phyloP scores from a whole-genome alignment of 2,329 filamentous ascomycete genomes.

The Passalora sequoiae region DNA sequence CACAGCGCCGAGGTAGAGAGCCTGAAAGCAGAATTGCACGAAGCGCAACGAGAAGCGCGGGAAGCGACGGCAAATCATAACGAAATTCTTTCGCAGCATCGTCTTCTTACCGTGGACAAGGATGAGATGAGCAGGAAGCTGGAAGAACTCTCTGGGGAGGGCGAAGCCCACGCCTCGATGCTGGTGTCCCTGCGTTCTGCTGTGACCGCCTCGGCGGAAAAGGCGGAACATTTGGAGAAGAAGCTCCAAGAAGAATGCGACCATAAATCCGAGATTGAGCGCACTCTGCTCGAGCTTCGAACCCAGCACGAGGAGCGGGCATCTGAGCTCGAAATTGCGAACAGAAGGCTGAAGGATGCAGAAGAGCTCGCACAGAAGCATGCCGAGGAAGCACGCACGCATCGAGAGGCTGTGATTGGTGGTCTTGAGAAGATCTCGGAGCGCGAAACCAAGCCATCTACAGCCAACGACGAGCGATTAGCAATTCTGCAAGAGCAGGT shows the following conservation, averaged over 20 bases:
- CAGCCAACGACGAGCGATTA: constrained; percentile 60
- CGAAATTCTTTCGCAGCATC: constrained; percentile 68
- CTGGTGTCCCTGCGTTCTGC: constrained; percentile 73
- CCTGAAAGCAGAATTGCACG: constrained; percentile 77
- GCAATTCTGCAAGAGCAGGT: constrained; percentile 73
- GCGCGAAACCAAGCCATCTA: constrained; percentile 48
- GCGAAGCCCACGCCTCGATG: constrained; percentile 64
- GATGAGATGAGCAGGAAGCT: constrained; percentile 67
- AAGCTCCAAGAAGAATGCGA: constrained; percentile 77
- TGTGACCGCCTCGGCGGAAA: constrained; percentile 71
- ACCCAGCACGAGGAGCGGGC: constrained; percentile 76
- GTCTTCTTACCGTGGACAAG: constrained; percentile 81
- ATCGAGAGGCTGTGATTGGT: constrained; percentile 74
- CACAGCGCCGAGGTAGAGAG: constrained; percentile 80
- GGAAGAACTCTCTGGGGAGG: constrained; percentile 60
- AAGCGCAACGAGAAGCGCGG: constrained; percentile 68
- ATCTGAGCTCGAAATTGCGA: constrained; percentile 68
- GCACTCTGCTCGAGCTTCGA: constrained; percentile 69
- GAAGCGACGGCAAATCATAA: constrained; percentile 74
- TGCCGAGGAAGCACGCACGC: constrained; percentile 78
- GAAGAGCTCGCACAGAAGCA: constrained; percentile 86
- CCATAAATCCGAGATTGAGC: constrained; percentile 69
- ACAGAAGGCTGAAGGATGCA: constrained; percentile 71
- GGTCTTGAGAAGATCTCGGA: constrained; percentile 71
- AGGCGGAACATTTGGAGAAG: constrained; percentile 68